Base-by-base conservation (phyloP, 805 yeast genomes). In the Lachancea mirantina region DNA sequence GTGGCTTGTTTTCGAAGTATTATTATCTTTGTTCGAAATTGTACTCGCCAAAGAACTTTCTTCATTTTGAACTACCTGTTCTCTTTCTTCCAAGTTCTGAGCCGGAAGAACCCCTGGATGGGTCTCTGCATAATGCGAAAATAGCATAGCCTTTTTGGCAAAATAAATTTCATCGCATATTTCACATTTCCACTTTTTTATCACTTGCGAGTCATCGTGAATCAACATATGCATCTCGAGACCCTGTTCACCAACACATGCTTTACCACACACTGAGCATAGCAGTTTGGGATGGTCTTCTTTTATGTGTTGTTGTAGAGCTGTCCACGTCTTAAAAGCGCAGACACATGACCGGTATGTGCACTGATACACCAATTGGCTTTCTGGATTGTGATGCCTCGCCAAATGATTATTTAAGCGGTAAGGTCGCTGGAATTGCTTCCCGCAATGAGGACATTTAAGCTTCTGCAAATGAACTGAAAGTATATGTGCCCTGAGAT, bases 241-340 rank as follows among this genome's bases (percentile, higher is more conserved):
- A 40, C 87, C 92, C 17, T 67, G 64, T 28, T 70, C 73, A 18
- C 94, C 94, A 8, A 80, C 78, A 61, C 87, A 80, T 6, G 70
- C 74, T 51, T 74, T 77, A 5, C 74, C 75, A 63, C 96, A 87
- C 1, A 72, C 43, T 0, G 55, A 45, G 59, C 94, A 84, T 26
- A 62, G 64, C 17, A 78, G 44, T 49, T 78, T 76, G 4, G 88
- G 84, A 56, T 87, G 96, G 21, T 70, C 80, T 1, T 72, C 68
- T 43, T 78, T 79, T 34, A 74, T 63, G 55, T 88, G 96, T 8
- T 68, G 49, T 44, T 78, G 87, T 23, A 84, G 60, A 1, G 79
- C 79, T 3, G 82, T 72, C 85, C 88, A 79, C 0, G 81, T 78
- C 35, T 70, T 71, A 57, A 82, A 82, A 23, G 65, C 62, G 39